Conservation (phyloP, 495 filamentous ascomycete species). For the Darksidea phi region DNA sequence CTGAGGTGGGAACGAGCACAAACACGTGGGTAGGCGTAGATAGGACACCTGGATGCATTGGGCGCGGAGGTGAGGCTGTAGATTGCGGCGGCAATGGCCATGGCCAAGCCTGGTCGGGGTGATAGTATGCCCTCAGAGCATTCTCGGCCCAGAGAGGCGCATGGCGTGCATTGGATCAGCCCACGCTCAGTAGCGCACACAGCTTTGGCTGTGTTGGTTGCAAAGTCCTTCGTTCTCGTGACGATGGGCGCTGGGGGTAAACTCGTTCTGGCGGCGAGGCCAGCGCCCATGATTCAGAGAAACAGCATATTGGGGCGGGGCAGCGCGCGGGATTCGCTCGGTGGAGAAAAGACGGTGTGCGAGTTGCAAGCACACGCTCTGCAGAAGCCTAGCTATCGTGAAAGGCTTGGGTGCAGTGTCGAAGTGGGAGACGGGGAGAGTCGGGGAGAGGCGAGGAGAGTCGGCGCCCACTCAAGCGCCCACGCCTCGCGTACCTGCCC, state of each 20-base stretch:
- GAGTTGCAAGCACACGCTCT: background rate
- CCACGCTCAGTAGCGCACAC: no score
- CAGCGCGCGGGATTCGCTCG: background rate
- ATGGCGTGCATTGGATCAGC: no score
- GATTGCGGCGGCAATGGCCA: no score
- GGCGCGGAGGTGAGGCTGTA: no score
- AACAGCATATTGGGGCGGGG: background rate
- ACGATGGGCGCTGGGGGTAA: no score
- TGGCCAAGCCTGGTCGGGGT: no score
- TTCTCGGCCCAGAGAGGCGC: no score
- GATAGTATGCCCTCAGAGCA: no score
- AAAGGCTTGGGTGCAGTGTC: background rate
- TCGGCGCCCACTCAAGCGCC: background rate
- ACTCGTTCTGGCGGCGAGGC: background rate
- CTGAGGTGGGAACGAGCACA: background rate
- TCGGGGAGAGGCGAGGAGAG: background rate
- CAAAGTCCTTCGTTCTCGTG: no score
- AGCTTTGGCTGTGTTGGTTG: no score
- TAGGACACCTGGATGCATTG: no score
- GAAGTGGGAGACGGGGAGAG: background rate
- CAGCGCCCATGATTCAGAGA: background rate
- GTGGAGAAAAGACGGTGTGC: background rate
- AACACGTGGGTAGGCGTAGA: no score
- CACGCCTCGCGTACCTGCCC: constrained; percentile 2
- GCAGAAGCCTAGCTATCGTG: background rate